phyloP scores from a whole-genome alignment of 23 red algal genomes.

The Gracilaria vermiculophylla region DNA sequence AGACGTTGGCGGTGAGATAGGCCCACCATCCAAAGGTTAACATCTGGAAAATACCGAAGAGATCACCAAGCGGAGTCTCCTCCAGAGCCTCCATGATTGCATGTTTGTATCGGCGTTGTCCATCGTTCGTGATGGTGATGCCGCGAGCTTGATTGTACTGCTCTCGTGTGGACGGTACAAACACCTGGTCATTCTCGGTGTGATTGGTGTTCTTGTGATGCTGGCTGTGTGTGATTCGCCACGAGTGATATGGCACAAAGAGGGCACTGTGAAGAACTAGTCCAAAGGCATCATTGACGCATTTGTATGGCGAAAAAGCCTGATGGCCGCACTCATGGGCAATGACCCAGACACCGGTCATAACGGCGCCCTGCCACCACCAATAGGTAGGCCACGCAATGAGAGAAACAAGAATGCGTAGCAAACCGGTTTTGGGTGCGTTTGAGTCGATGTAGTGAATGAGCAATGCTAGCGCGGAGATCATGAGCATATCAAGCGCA shows the following conservation, averaged over 20 bases:
- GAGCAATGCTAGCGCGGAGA: constrained; percentile 32
- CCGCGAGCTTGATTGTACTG: constrained; percentile 47
- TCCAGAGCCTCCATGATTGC: constrained; percentile 54
- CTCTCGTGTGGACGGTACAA: constrained; percentile 57
- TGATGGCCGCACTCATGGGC: constrained; percentile 97
- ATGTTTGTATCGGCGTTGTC: constrained; percentile 15
- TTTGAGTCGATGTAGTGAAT: constrained; percentile 39
- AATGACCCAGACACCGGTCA: constrained; percentile 93
- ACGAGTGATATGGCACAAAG: constrained; percentile 89
- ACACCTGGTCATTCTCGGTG: constrained; percentile 71
- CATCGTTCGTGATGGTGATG: constrained; percentile 17
- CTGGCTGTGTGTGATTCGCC: constrained; percentile 84
- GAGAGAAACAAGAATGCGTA: constrained; percentile 4
- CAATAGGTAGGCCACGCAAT: constrained; percentile 74
- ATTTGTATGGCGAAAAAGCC: constrained; percentile 73
- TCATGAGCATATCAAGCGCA: constrained; percentile 49
- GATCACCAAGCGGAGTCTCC: constrained; percentile 70
- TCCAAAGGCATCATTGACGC: constrained; percentile 83
- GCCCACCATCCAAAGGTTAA: constrained; percentile 83
- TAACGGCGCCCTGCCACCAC: constrained; percentile 84
- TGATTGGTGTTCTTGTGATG: constrained; percentile 94
- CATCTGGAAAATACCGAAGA: constrained; percentile 73
- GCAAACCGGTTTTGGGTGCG: not conserved
- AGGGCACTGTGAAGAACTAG: constrained; percentile 80
- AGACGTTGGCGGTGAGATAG: constrained; percentile 69